Evolutionary conservation across 768 basidiomycete genomes (phyloP).

Genomic region (Russula sp.): DNA sequence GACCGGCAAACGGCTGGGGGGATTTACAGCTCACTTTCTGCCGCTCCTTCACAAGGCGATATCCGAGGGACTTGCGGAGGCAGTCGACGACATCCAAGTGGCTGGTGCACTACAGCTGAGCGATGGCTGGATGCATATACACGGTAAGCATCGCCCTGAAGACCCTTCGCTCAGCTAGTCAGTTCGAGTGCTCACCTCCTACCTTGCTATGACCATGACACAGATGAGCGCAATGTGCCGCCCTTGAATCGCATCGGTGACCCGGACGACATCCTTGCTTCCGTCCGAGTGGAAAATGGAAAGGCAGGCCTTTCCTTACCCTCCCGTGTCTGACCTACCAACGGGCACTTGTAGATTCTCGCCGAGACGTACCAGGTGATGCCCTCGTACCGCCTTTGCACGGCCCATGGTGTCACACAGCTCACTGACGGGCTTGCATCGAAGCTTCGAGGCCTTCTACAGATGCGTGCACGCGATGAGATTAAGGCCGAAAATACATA

Average conservation of each 20-base stretch:
- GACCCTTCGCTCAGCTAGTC: neutral
- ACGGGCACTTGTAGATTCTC: slow-evolving; percentile 39
- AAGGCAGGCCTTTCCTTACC: slow-evolving; percentile 35
- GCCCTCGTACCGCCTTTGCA: slow-evolving; percentile 79
- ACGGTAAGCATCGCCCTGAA: slow-evolving; percentile 32
- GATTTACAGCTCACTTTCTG: neutral
- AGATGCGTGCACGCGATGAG: slow-evolving; percentile 30
- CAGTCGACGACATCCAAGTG: slow-evolving; percentile 56
- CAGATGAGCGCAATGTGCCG: slow-evolving; percentile 65
- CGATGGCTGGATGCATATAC: slow-evolving; percentile 85
- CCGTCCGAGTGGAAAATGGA: slow-evolving; percentile 64
- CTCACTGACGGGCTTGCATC: slow-evolving; percentile 60
- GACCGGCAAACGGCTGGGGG: neutral
- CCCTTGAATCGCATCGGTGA: slow-evolving; percentile 70
- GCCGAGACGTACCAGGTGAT: slow-evolving; percentile 74
- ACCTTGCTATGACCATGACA: neutral
- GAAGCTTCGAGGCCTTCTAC: slow-evolving; percentile 38
- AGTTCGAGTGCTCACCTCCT: neutral
- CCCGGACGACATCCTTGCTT: slow-evolving; percentile 76
- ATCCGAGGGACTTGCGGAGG: slow-evolving; percentile 44
- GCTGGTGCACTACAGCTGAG: slow-evolving; percentile 58
- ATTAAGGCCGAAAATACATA: neutral
- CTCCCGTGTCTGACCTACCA: neutral
- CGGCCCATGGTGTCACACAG: slow-evolving; percentile 59
- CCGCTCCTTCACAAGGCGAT: slow-evolving; percentile 53